These are phyloP conservation scores for Saturnispora silvae DNA, from an alignment of 805 yeast species.

Conservation along the genomic window DNA sequence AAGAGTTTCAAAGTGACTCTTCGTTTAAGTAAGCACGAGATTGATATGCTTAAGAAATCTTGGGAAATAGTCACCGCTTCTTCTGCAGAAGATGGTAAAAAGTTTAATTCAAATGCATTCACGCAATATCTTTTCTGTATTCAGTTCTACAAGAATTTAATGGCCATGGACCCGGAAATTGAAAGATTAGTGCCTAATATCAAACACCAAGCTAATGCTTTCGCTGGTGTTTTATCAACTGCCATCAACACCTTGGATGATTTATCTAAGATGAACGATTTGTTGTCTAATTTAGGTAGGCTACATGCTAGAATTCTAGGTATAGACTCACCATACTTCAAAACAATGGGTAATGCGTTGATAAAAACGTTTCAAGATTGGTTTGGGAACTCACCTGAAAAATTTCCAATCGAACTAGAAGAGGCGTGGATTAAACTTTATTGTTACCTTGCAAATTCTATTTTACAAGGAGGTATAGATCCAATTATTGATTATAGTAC, in stretches of 20 bases:
- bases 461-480: slow-evolving; percentile 50
- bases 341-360: slow-evolving; percentile 64
- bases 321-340: slow-evolving; percentile 57
- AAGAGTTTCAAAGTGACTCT: slow-evolving; percentile 17
- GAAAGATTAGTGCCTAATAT: slow-evolving; percentile 64
- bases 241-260: slow-evolving; percentile 58
- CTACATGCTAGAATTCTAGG: slow-evolving; percentile 68
- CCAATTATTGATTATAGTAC: slow-evolving; percentile 28
- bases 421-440: slow-evolving; percentile 63
- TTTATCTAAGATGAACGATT: slow-evolving; percentile 45
- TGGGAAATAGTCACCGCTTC: slow-evolving; percentile 32
- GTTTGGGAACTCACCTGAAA: slow-evolving; percentile 27
- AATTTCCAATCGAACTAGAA: slow-evolving; percentile 51
- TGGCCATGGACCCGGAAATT: slow-evolving; percentile 48
- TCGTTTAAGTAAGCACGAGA: slow-evolving; percentile 27
- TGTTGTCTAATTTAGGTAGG: slow-evolving; percentile 55
- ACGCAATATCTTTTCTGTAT: slow-evolving; percentile 58
- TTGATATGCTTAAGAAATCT: slow-evolving; percentile 34
- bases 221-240: slow-evolving; percentile 66
- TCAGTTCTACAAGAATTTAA: slow-evolving; percentile 63
- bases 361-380: slow-evolving; percentile 59
- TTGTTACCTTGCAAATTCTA: slow-evolving; percentile 56
- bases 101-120: slow-evolving; percentile 27
- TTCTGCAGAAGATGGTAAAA: slow-evolving; percentile 4
- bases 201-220: slow-evolving; percentile 67